Evolutionary conservation across 495 filamentous ascomycete genomes (phyloP).

Genomic region (Trypethelium eluteriae): DNA sequence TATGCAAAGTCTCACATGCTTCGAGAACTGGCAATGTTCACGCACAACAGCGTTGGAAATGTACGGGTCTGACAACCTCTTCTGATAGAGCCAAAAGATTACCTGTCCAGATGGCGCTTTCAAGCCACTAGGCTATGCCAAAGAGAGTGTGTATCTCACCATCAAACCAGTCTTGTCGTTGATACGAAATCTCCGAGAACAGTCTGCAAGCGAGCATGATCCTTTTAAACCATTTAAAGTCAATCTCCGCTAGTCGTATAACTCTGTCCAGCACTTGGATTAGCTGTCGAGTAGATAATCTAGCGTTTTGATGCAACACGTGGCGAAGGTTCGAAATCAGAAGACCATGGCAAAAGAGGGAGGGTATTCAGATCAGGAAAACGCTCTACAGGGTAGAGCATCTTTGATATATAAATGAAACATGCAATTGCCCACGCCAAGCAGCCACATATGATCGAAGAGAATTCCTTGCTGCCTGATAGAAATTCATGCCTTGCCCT

Average conservation of each 20-base stretch:
- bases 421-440: slow-evolving; percentile 21
- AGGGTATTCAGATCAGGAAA: neutral
- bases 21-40: no score
- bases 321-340: slow-evolving; percentile 9
- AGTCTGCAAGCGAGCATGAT: slow-evolving; percentile 63
- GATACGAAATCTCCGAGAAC: slow-evolving; percentile 42
- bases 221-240: slow-evolving; percentile 34
- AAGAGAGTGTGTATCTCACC: slow-evolving; percentile 52
- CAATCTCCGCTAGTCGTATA: slow-evolving; percentile 70
- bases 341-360: neutral
- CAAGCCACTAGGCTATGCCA: no score
- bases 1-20: neutral
- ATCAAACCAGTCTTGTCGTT: slow-evolving; percentile 63
- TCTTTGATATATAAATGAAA: neutral
- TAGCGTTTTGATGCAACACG: slow-evolving; percentile 40
- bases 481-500: slow-evolving; percentile 42
- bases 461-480: neutral
- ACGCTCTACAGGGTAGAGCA: neutral
- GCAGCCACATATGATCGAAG: slow-evolving; percentile 31
- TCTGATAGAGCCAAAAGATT: no score
- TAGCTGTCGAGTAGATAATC: slow-evolving; percentile 68
- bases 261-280: slow-evolving; percentile 52
- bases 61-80: no score
- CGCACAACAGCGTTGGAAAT: no score
- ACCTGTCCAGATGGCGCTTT: no score